Conservation (phyloP, 2,329 filamentous ascomycete genomes). For the Aspergillus vadensis region DNA sequence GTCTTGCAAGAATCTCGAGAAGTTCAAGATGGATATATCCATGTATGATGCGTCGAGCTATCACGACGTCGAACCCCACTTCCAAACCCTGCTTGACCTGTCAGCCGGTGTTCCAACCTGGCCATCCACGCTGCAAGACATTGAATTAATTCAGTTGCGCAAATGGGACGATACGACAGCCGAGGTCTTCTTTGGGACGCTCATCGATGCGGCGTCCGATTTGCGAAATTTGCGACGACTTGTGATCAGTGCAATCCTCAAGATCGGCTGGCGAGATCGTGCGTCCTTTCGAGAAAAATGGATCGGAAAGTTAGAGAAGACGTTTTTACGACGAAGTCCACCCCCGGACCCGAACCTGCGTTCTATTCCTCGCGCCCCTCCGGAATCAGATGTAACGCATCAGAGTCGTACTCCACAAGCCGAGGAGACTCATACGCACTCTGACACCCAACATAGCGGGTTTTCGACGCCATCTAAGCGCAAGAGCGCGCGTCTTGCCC, state of each 20-base stretch:
- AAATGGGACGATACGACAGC: slow-evolving; percentile 72
- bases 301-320: slow-evolving; percentile 66
- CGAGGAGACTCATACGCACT: slow-evolving; percentile 13
- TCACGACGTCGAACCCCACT: slow-evolving; percentile 73
- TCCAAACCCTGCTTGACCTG: slow-evolving; percentile 62
- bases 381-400: slow-evolving; percentile 6
- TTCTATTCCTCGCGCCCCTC: slow-evolving; percentile 24
- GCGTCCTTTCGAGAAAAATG: slow-evolving; percentile 77
- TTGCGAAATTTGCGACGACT: slow-evolving; percentile 70
- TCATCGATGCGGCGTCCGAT: slow-evolving; percentile 69
- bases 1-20: slow-evolving; percentile 70
- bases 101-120: slow-evolving; percentile 68
- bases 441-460: slow-evolving; percentile 19
- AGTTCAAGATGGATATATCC: slow-evolving; percentile 74
- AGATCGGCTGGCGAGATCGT: slow-evolving; percentile 77
- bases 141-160: slow-evolving; percentile 77
- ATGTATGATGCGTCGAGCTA: slow-evolving; percentile 71
- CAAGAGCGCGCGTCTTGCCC: slow-evolving; percentile 43
- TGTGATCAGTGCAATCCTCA: slow-evolving; percentile 74
- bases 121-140: slow-evolving; percentile 69
- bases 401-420: not conserved
- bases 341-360: slow-evolving; percentile 35
- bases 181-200: slow-evolving; percentile 74
- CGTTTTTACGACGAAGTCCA: slow-evolving; percentile 42
- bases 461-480: slow-evolving; percentile 34